A percentile compares a stretch with the other conserved stretches of the same genome.
phyloP scores from a whole-genome alignment of 176 grass and related monocot genomes.

The Zea mays region Zm-B73-REFERENCE-NAM-5.0 NC_050097.1:195408001-195408500 shows the following conservation, averaged over 20 bases:
- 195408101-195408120: slow-evolving; percentile 46
- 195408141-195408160: slow-evolving; percentile 40
- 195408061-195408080: neutral
- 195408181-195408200: slow-evolving; percentile 45
- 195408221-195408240: slow-evolving; percentile 40
- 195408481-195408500: slow-evolving; percentile 46
- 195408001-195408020: neutral
- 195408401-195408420: too few relatives aligned
- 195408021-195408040: neutral
- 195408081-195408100: slow-evolving; percentile 40
- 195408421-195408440: too few relatives aligned
- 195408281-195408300: neutral
- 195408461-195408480: too few relatives aligned
- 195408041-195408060: neutral
- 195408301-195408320: neutral
- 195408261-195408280: slow-evolving; percentile 36
- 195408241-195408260: slow-evolving; percentile 43
- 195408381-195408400: too few relatives aligned
- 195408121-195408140: slow-evolving; percentile 41
- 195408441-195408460: too few relatives aligned
- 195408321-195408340: neutral
- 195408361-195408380: too few relatives aligned
- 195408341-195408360: too few relatives aligned
- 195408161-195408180: slow-evolving; percentile 27
- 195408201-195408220: slow-evolving; percentile 28